A percentile compares a stretch with the other conserved stretches of the same genome.
phyloP scores from a whole-genome alignment of 352 stramenopile genomes.

The Pseudoperonospora humuli region DNA sequence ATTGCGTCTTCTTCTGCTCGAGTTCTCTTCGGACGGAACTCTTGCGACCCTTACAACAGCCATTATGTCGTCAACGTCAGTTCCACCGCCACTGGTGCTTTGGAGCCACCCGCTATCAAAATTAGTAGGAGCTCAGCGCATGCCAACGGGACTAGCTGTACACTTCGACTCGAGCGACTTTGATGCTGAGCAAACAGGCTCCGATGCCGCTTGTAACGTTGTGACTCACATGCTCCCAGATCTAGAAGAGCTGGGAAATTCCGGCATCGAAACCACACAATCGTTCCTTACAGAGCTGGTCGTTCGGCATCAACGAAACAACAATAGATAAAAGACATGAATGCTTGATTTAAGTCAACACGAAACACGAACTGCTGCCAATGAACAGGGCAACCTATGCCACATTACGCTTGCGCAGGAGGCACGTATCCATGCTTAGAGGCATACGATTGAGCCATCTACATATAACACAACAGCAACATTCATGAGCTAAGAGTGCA shows the following conservation, averaged over 20 bases:
- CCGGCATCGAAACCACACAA: conserved; percentile 16
- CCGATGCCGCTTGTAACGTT: conserved; percentile 9
- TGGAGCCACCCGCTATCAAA: conserved; percentile 23
- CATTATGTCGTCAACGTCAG: conserved; percentile 26
- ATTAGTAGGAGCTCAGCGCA: conserved; percentile 19
- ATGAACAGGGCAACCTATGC: background rate
- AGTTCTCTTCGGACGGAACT: too few species aligned
- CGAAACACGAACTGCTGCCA: background rate
- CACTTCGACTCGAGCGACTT: conserved; percentile 15
- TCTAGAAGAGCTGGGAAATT: conserved; percentile 18
- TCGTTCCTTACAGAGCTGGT: conserved; percentile 21
- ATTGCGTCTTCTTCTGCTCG: too few species aligned
- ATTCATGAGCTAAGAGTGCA: conserved; percentile 1
- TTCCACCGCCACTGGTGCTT: conserved; percentile 21
- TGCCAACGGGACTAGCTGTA: conserved; percentile 14
- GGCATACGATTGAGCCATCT: conserved; percentile 42
- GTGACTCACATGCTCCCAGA: conserved; percentile 13
- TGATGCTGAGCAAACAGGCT: conserved; percentile 5
- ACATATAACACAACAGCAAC: conserved; percentile 9
- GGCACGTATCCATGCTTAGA: conserved; percentile 40
- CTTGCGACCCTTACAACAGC: too few species aligned
- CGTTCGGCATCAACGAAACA: conserved; percentile 21
- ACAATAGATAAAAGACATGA: too few species aligned
- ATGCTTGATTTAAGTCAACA: too few species aligned
- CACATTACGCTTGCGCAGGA: conserved; percentile 24